phyloP scores from a whole-genome alignment of 306 rosid genomes.

The Senna siamea region DNA sequence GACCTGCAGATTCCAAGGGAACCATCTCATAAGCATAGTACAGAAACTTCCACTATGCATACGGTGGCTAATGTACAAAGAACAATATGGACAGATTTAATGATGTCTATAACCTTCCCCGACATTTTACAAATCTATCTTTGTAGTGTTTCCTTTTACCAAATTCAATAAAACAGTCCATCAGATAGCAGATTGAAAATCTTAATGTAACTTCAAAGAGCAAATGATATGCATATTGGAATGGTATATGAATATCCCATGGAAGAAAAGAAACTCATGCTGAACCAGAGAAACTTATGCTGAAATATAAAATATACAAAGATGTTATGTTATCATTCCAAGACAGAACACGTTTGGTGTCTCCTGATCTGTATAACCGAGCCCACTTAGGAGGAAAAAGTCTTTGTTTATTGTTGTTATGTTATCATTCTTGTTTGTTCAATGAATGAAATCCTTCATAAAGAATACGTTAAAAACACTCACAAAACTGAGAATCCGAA shows the following conservation, averaged over 20 bases:
- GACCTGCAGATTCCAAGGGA: slow-evolving; percentile 46
- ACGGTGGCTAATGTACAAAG: too few species aligned
- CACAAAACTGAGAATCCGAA: slow-evolving; percentile 7
- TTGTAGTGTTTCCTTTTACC: not conserved
- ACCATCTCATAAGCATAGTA: slow-evolving; percentile 20
- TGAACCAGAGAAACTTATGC: too few species aligned
- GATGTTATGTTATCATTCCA: not conserved
- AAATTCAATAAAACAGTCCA: not conserved
- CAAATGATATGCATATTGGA: too few species aligned
- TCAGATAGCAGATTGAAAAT: not conserved
- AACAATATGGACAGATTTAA: too few species aligned
- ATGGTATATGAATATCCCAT: too few species aligned
- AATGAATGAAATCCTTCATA: not conserved
- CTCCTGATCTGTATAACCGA: too few species aligned
- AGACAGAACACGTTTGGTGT: too few species aligned
- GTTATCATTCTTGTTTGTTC: not conserved
- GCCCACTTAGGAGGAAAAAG: too few species aligned
- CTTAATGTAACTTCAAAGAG: not conserved
- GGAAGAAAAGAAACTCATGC: too few species aligned
- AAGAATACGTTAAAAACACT: not conserved
- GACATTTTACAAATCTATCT: not conserved
- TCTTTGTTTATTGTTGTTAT: too few species aligned
- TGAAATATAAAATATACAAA: not conserved
- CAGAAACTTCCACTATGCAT: slow-evolving; percentile 7
- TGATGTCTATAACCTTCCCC: not conserved